Base-by-base conservation (phyloP, 2,329 filamentous ascomycete species). In the Verticillium nonalfalfae region DNA sequence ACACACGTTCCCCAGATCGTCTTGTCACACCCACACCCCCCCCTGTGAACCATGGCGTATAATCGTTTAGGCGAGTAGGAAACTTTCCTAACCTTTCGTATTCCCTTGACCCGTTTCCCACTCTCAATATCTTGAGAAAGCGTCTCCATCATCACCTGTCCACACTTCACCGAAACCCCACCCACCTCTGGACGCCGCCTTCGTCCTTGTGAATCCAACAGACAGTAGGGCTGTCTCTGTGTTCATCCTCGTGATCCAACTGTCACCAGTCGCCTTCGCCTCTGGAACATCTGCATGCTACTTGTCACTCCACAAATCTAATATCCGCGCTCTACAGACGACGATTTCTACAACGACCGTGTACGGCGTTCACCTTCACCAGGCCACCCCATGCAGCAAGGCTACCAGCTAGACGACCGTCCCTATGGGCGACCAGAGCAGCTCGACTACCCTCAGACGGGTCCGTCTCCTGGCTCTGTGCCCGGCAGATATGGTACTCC, bases 331-430 rank as follows among this genome's bases (percentile, higher is more conserved):
- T 59, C n/a, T 26, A 35, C 62, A 81, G 83, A 86, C 78, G 81
- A 87, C 77, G 79, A 85, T 66, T 85, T 85, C 69, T 85, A 85
- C 77, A 80, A 83, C 73, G 80, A 79, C 65, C 73, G 76, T 62
- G 69, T 61, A 82, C 80, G 83, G 74, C 85, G 89, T 67, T 86
- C 90, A 61, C 90, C 91, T 59, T 95, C 91, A 56, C 91, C 91
- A 38, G 89, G 86, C 57, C 88, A 91, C 66, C 90, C 89, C 34
- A 77, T 89, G 15, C 85, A 85, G 62, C 85, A 89, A 68, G 85
- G 88, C 66, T 96, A 97, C 74, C 90, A 96, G 72, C 83, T 96
- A 56, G 89, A 95, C 55, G 90, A 96, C 73, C 85, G 87, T 66
- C 86, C 88, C 9, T 93, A 91, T 72, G 81, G 78, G 59, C 75